Base-by-base conservation (phyloP, 805 yeast genomes). In the Cyberlindnera bimundalis region DNA sequence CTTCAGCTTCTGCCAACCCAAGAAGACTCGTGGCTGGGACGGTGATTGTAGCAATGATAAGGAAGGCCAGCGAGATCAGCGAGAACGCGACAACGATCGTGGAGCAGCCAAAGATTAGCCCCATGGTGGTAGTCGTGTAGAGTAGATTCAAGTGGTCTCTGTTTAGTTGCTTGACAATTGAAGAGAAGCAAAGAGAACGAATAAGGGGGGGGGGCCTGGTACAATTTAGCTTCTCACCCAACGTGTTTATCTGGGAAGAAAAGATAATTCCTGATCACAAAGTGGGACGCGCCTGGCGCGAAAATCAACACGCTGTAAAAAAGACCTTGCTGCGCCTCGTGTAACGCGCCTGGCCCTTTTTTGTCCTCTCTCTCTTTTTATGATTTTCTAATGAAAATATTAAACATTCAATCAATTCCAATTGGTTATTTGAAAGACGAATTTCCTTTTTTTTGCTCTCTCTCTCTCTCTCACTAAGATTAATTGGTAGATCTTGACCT, bases 31-130 rank as follows among this genome's bases (percentile, higher is more conserved):
- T 66, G 2, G 78, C 78, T 0, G 95, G 91, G 10, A 77, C 70
- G 1, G 87, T 71, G 19, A 84, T 67, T 15, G 79, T 69, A 3
- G 82, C 77, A 23, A 84, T 59, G 30, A 84, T 65, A 33, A 84
- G 62, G 45, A 82, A 76, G 12, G 81, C 90, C 52, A 82, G 61
- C 2, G 89, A 68, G 10, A 73, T 67, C 35, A 71, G 55, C 48
- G 73, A 73, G 17, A 78, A 59, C 26, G 74, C 50, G 33, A 74
- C 64, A n/a, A 75, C 61, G 14, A 59, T 49, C 8, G 73, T 57
- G 17, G 69, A 59, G 38, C 67, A 55, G 14, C 74, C 67, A 39
- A 75, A 57, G 17, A 67, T 64, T 10, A 60, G 42, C 25, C 62
- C 59, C 53, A 51, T 53, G 27, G 27, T n/a, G 19, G 18, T 6